Conservation (phyloP, 805 yeast genomes). For the Wickerhamomyces ciferrii region DNA sequence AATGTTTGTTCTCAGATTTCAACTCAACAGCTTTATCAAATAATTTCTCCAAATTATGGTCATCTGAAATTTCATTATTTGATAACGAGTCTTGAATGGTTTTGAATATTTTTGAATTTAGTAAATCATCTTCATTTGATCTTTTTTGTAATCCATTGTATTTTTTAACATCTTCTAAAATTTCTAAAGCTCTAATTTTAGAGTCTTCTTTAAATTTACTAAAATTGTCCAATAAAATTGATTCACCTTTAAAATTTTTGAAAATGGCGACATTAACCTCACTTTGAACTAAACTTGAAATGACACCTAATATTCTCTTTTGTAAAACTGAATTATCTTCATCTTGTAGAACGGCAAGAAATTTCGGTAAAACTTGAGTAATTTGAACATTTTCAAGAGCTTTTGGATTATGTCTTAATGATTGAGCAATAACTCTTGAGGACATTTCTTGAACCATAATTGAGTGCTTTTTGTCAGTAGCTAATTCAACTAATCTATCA, state of each 20-base stretch:
- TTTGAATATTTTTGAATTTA: constrained; percentile 8
- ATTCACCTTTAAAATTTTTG: constrained; percentile 12
- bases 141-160: constrained; percentile 3
- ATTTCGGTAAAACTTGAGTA: constrained; percentile 4
- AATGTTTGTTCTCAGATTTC: constrained; percentile 24
- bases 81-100: constrained; percentile 17
- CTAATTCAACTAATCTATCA: constrained; percentile 24
- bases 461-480: constrained; percentile 13
- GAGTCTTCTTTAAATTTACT: constrained; percentile 16
- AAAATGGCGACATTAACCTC: constrained; percentile 26
- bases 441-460: constrained; percentile 40
- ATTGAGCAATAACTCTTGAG: constrained; percentile 56
- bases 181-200: constrained; percentile 36
- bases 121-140: constrained; percentile 7
- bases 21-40: constrained; percentile 33
- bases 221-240: constrained; percentile 21
- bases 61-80: constrained; percentile 25
- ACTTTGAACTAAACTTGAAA: constrained; percentile 39
- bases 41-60: constrained; percentile 35
- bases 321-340: constrained; percentile 29
- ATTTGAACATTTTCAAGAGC: constrained; percentile 38
- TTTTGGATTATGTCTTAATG: constrained; percentile 70
- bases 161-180: constrained; percentile 38
- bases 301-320: constrained; percentile 45
- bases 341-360: constrained; percentile 5